Percentiles rank a stretch among this genome's conserved stretches.
Conservation (phyloP, 1,284 basidiomycete species). For the Filobasidium uniguttulatum region DNA sequence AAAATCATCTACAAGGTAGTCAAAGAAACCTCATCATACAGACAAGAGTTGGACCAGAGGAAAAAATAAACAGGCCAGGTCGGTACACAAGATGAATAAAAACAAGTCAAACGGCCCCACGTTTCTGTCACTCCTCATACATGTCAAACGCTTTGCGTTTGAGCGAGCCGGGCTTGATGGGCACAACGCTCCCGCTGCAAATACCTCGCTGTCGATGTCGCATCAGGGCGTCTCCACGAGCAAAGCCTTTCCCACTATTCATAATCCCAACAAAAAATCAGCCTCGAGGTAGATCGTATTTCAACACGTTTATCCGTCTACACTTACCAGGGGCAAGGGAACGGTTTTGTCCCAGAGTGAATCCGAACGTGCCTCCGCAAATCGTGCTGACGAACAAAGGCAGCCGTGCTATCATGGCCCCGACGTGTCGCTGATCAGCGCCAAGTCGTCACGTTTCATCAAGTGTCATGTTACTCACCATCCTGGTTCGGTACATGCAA, state of each 20-base stretch:
- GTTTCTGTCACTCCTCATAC: too few relatives aligned
- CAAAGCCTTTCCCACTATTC: conserved; percentile 38
- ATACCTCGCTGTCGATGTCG: conserved; percentile 39
- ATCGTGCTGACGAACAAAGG: conserved; percentile 41
- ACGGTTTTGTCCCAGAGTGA: conserved; percentile 38
- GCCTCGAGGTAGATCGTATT: background rate
- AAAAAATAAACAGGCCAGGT: too few relatives aligned
- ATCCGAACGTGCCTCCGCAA: conserved; percentile 38
- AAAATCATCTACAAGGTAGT: too few relatives aligned
- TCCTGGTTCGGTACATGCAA: conserved; percentile 32
- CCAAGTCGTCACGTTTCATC: too few relatives aligned
- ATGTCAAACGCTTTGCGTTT: background rate
- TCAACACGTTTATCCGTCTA: too few relatives aligned
- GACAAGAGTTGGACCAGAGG: too few relatives aligned
- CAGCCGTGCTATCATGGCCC: conserved; percentile 24
- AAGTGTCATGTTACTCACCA: conserved; percentile 35
- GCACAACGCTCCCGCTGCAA: conserved; percentile 27
- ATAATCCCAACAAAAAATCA: conserved; percentile 1
- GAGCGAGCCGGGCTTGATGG: conserved; percentile 1
- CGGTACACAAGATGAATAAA: too few relatives aligned
- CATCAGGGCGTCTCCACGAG: conserved; percentile 38
- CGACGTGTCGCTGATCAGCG: background rate
- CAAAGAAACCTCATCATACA: too few relatives aligned
- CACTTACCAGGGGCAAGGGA: conserved; percentile 38
- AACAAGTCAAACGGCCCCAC: too few relatives aligned